These are phyloP conservation scores for Cymodocea nodosa DNA, from an alignment of 116 monocot species.

Conservation along the genomic window DNA sequence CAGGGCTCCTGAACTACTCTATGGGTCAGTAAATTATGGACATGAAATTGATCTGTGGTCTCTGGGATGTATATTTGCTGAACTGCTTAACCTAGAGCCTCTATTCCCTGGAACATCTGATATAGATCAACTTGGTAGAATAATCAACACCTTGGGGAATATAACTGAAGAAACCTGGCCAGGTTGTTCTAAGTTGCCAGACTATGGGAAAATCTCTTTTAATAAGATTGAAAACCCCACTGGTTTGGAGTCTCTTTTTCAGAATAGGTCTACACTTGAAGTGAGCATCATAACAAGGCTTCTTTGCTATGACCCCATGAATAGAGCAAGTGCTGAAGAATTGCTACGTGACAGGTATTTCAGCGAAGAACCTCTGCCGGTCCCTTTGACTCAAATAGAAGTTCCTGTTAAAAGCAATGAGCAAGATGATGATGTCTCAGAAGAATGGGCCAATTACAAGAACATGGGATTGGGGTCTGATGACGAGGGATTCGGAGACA, in stretches of 20 bases:
- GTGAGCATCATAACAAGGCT: slow-evolving; percentile 42
- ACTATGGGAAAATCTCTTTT: slow-evolving; percentile 69
- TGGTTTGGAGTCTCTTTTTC: slow-evolving; percentile 50
- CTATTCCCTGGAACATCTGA: slow-evolving; percentile 84
- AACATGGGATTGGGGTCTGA: slow-evolving; percentile 44
- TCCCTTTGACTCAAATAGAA: slow-evolving; percentile 35
- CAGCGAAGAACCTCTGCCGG: slow-evolving; percentile 51
- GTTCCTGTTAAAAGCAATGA: slow-evolving; percentile 36
- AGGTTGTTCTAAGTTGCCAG: slow-evolving; percentile 67
- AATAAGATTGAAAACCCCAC: slow-evolving; percentile 47
- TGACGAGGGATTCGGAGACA: slow-evolving; percentile 48
- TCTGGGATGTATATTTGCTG: slow-evolving; percentile 75
- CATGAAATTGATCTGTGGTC: slow-evolving; percentile 76
- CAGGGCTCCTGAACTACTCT: slow-evolving; percentile 82
- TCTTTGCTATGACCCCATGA: slow-evolving; percentile 48
- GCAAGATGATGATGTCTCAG: slow-evolving; percentile 34
- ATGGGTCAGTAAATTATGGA: slow-evolving; percentile 68
- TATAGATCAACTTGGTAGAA: slow-evolving; percentile 68
- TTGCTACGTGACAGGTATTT: slow-evolving; percentile 60
- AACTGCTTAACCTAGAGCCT: slow-evolving; percentile 51
- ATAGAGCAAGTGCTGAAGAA: slow-evolving; percentile 46
- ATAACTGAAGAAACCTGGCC: slow-evolving; percentile 54
- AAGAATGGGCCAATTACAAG: slow-evolving; percentile 28
- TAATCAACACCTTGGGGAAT: slow-evolving; percentile 63
- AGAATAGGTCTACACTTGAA: slow-evolving; percentile 30